Evolutionary conservation across 805 yeast species (phyloP), one percentile per base, ranked within the genome.

Genomic region (Candida broadrunensis): DNA sequence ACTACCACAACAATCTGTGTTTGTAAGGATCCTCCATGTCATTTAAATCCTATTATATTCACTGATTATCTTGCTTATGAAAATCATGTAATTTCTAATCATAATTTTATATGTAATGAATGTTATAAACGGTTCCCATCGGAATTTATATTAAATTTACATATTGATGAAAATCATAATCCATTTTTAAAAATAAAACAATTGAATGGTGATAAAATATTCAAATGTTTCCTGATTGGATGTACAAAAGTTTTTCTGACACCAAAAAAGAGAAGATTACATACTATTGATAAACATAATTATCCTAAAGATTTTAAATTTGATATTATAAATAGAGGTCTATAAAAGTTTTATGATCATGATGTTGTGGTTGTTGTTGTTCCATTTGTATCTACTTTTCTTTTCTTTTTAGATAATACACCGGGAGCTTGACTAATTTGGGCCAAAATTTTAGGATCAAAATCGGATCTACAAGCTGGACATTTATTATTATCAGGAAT

Each of bases 381-480:
- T 24, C 33, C 45, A 25, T 38, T 37, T 15, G 35, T 23, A 16
- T 57, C 61, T 38, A 62, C 25, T 49, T 67, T 72, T 42, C 70
- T 54, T 41, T 56, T 63, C 52, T 61, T 67, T 45, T 60, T 62
- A 11, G 58, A 55, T 3, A 63, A 53, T 7, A 81, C 76, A n/a
- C 66, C 73, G 1, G 95, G 91, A 44, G 73, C 79, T 44, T 78
- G 70, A 50, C 67, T 75, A 48, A 89, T 60, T 47, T 76, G 79
- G 5, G 69, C 70, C 24, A 88, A 63, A 3, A 83, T 78, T 41
- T 64, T 68, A 30, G 73, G 75, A 51, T 89, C 96, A 58, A 87
- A 91, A 37, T 69, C 69, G 4, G 95, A 82, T 43, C 77, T 85
- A 61, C 99, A 91, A 6, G 93, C 87, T 0, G 97, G 96, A 58